phyloP scores from a whole-genome alignment of 2,329 filamentous ascomycete species.

The Penicillium sp. region DNA sequence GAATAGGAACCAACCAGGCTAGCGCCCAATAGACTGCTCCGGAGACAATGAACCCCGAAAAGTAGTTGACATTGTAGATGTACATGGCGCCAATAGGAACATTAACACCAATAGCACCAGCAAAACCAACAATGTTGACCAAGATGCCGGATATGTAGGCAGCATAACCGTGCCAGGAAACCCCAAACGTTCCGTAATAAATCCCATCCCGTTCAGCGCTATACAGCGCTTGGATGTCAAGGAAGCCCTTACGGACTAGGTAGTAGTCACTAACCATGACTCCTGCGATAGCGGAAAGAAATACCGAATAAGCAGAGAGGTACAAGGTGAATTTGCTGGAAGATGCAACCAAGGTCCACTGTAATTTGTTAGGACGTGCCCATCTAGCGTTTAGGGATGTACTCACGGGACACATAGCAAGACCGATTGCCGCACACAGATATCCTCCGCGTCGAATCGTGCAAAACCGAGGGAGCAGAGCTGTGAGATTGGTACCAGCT shows the following conservation, averaged over 20 bases:
- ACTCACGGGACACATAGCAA: slow-evolving; percentile 66
- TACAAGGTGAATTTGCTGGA: slow-evolving; percentile 80
- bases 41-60: slow-evolving; percentile 67
- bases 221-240: slow-evolving; percentile 68
- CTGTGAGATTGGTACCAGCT: slow-evolving; percentile 69
- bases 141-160: slow-evolving; percentile 72
- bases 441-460: slow-evolving; percentile 78
- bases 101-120: slow-evolving; percentile 59
- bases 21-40: slow-evolving; percentile 56
- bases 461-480: slow-evolving; percentile 64
- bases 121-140: slow-evolving; percentile 82
- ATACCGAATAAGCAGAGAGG: slow-evolving; percentile 78
- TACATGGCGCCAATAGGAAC: slow-evolving; percentile 70
- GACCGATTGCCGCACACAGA: slow-evolving; percentile 64
- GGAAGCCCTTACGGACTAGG: slow-evolving; percentile 65
- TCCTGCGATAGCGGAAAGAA: slow-evolving; percentile 76
- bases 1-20: slow-evolving; percentile 59
- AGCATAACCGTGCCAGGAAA: slow-evolving; percentile 70
- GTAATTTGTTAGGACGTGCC: not conserved
- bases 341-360: slow-evolving; percentile 57
- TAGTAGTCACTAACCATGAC: slow-evolving; percentile 82
- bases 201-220: slow-evolving; percentile 47
- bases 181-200: slow-evolving; percentile 65
- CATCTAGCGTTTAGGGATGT: not conserved
- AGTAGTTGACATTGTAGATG: slow-evolving; percentile 81